Percentiles rank a stretch among this genome's conserved stretches.
Conservation (phyloP, 164 flowering plant species). For the Dillenia turbinata region DNA sequence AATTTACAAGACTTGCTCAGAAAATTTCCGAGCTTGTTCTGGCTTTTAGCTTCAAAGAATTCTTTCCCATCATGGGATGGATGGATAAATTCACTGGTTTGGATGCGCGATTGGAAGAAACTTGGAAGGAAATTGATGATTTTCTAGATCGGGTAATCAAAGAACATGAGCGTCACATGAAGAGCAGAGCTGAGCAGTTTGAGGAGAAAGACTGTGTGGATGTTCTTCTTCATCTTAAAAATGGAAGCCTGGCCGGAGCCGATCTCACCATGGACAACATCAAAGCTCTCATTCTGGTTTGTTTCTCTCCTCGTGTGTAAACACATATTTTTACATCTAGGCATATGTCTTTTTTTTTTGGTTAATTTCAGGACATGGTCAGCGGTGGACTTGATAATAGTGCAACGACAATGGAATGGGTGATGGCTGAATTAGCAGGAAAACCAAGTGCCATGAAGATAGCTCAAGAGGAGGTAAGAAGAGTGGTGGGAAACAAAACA, state of each 20-base stretch:
- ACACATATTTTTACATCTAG: neutral
- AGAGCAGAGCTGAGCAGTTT: neutral
- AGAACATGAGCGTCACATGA: conserved; percentile 2
- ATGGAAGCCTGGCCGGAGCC: neutral
- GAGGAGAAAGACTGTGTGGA: conserved; percentile 15
- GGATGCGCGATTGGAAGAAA: conserved; percentile 8
- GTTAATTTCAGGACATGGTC: conserved; percentile 1
- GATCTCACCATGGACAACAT: neutral
- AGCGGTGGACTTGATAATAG: neutral
- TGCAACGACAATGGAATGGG: neutral
- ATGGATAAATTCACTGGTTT: conserved; percentile 14
- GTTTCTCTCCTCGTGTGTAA: neutral
- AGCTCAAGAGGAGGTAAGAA: conserved; percentile 17
- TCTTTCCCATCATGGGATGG: conserved; percentile 20
- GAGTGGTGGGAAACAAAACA: conserved; percentile 7
- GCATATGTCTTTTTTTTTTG: conserved; percentile 7
- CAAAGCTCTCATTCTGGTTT: conserved; percentile 1
- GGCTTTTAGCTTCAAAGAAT: conserved; percentile 10
- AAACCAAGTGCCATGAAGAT: conserved; percentile 10
- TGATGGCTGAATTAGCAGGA: conserved; percentile 11
- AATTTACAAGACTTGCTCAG: conserved; percentile 1
- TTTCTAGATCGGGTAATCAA: conserved; percentile 10
- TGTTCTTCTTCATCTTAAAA: conserved; percentile 11
- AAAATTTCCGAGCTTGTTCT: conserved; percentile 10
- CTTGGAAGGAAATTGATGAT: conserved; percentile 5